These are phyloP conservation scores for Epichloe baconii DNA, from an alignment of 2,329 filamentous ascomycete species.

Conservation along the genomic window DNA sequence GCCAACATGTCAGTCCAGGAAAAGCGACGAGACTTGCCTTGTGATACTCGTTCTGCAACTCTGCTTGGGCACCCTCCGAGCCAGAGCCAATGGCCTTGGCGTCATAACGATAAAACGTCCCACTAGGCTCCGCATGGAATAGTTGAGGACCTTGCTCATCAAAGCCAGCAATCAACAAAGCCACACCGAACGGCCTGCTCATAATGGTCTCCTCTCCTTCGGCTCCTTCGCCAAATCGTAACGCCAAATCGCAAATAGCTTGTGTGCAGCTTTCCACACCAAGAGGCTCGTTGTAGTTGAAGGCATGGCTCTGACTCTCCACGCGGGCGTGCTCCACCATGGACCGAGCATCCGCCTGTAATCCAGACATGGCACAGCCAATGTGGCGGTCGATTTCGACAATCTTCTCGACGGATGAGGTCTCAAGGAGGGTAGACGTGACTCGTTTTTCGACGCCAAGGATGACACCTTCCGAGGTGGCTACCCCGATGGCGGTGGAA, in stretches of 20 bases:
- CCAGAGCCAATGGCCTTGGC: slow-evolving; percentile 97
- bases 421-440: slow-evolving; percentile 92
- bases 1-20: not conserved
- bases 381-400: slow-evolving; percentile 99
- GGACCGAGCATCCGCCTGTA: slow-evolving; percentile 93
- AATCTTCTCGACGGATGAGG: slow-evolving; percentile 97
- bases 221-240: slow-evolving; percentile 93
- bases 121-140: slow-evolving; percentile 95
- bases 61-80: slow-evolving; percentile 92
- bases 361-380: slow-evolving; percentile 94
- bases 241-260: slow-evolving; percentile 91
- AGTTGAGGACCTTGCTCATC: slow-evolving; percentile 94
- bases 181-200: slow-evolving; percentile 93
- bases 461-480: slow-evolving; percentile 88
- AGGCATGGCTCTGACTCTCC: slow-evolving; percentile 91
- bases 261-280: slow-evolving; percentile 97
- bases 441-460: slow-evolving; percentile 98
- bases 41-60: slow-evolving; percentile 98
- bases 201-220: slow-evolving; percentile 98
- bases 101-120: slow-evolving; percentile 98
- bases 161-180: slow-evolving; percentile 88
- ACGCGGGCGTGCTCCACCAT: slow-evolving; percentile 98
- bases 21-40: slow-evolving; percentile 38
- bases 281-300: slow-evolving; percentile 94
- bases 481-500: slow-evolving; percentile 94